Evolutionary conservation across 768 basidiomycete species (phyloP).

Genomic region (Lentinula lateritia): DNA sequence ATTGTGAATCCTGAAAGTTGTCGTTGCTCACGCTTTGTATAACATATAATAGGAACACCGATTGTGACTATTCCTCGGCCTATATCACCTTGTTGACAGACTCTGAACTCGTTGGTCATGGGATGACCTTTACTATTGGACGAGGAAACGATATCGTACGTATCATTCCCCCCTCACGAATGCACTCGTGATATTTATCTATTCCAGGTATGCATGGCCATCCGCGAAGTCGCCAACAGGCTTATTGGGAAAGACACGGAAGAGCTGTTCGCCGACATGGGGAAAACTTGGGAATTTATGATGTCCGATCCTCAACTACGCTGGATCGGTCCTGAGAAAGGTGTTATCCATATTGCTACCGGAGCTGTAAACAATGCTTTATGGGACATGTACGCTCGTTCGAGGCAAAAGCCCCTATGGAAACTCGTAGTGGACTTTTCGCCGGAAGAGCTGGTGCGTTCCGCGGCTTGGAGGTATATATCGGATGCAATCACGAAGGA

Average conservation of each 20-base stretch:
- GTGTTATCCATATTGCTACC: slow-evolving; percentile 87
- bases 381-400: slow-evolving; percentile 89
- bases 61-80: slow-evolving; percentile 94
- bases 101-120: slow-evolving; percentile 77
- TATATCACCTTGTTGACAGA: slow-evolving; percentile 78
- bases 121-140: slow-evolving; percentile 93
- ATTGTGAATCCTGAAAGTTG: not conserved
- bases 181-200: too few relatives aligned
- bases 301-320: slow-evolving; percentile 86
- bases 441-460: slow-evolving; percentile 73
- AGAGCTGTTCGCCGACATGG: slow-evolving; percentile 84
- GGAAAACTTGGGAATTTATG: slow-evolving; percentile 83
- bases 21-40: not conserved
- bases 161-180: not conserved
- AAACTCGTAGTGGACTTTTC: slow-evolving; percentile 91
- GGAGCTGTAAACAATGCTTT: slow-evolving; percentile 88
- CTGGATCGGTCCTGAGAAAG: slow-evolving; percentile 96
- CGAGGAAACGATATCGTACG: slow-evolving; percentile 90
- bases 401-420: slow-evolving; percentile 85
- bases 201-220: slow-evolving; percentile 71
- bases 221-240: slow-evolving; percentile 73
- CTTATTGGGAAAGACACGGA: slow-evolving; percentile 80
- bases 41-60: slow-evolving; percentile 70
- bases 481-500: slow-evolving; percentile 90
- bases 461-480: slow-evolving; percentile 84